These are phyloP conservation scores for Wallemia hederae DNA, from an alignment of 1,284 basidiomycete species.

Conservation along the genomic window DNA sequence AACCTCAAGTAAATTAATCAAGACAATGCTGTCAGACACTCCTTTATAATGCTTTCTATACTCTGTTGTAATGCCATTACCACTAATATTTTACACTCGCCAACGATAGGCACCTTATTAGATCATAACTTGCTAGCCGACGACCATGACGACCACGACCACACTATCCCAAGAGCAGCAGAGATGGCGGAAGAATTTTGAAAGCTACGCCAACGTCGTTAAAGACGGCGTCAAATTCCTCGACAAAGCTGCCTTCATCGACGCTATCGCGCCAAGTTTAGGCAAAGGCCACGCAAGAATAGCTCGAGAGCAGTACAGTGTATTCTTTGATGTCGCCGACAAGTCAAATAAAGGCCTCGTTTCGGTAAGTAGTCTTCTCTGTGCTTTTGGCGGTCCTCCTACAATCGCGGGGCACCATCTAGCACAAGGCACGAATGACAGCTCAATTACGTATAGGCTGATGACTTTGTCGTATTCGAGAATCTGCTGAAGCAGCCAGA, in stretches of 20 bases:
- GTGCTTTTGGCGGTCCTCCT: constrained; percentile 1
- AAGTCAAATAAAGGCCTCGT: neutral
- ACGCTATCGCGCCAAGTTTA: constrained; percentile 48
- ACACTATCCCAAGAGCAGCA: neutral
- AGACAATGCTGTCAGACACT: neutral
- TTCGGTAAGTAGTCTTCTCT: neutral
- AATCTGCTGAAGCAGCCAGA: constrained; percentile 64
- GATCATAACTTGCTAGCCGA: neutral
- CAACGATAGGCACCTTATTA: neutral
- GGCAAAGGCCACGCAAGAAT: constrained; percentile 51
- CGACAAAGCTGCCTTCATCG: constrained; percentile 55
- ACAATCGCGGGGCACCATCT: neutral
- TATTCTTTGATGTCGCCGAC: constrained; percentile 16
- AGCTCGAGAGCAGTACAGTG: constrained; percentile 50
- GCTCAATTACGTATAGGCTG: constrained; percentile 58
- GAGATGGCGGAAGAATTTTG: constrained; percentile 57
- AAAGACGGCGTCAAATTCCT: constrained; percentile 42
- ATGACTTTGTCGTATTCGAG: constrained; percentile 80
- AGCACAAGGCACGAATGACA: constrained; percentile 12
- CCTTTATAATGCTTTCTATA: neutral
- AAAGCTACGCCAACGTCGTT: constrained; percentile 39
- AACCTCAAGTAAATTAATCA: neutral
- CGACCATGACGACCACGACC: neutral
- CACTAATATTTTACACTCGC: neutral
- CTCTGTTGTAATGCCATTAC: neutral